Evolutionary conservation across 1,284 basidiomycete genomes (phyloP), one percentile per base, ranked within the genome.

Genomic region (Trametes sp.): DNA sequence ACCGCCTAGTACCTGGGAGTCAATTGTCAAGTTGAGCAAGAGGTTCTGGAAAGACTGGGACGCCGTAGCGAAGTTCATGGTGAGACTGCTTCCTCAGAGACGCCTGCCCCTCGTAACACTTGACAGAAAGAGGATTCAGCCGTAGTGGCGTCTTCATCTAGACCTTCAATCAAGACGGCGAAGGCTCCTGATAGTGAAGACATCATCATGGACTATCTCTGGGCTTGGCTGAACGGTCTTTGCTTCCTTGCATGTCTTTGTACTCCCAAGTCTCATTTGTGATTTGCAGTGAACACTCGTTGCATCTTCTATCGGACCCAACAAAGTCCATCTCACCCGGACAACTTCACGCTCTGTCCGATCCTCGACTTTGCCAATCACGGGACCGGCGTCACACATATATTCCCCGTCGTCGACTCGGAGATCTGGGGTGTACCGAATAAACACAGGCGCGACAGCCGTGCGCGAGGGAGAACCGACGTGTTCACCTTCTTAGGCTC

Each of bases 361-460:
- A 79, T 96, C 52, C 80, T 96, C 42, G 94, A 96, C 75, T 90
- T 96, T 66, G 92, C 92, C 19, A 96, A 96, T 70, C 94, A 96
- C 54, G 60, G 64, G 28, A 67, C 68, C 45, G 56, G 68, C 80
- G 82, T 73, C 31, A 77, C 81, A 6, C 76, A 79, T 59, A 82
- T 85, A 73, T 73, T 66, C 4, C 86, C 82, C 33, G 72, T 76
- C 28, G 72, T 79, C 11, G 74, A 78, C 21, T 76, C 76, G 26
- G 78, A 78, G 48, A 69, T 74, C 29, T 75, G 77, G 74, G 74
- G 57, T 1, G 42, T 33, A 19, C 16, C 46, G 13, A 62, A 56
- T 31, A 57, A 60, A 4, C 21, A 79, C 8, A 76, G 81, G 21
- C 49, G 38, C 4, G 54, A 26, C 26, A 50, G 41, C 13, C 31